Evolutionary conservation across 805 yeast species (phyloP).

Genomic region (Saccharomycopsis fodiens): DNA sequence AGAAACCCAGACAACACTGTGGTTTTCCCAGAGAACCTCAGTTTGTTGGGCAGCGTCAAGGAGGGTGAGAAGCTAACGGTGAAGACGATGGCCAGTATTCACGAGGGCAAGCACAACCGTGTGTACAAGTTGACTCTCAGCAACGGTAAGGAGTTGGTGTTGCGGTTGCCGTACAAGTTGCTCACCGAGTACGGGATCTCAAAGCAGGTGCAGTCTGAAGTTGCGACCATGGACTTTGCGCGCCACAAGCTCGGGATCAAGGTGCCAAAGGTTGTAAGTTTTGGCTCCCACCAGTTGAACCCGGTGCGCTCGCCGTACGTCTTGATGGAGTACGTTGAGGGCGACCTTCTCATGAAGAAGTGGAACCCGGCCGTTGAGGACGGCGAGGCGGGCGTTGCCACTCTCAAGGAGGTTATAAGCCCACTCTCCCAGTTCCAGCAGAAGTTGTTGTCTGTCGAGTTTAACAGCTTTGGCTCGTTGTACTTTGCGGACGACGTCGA

Average conservation of each 20-base stretch:
- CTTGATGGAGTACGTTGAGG: slow-evolving; percentile 71
- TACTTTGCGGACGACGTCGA: slow-evolving; percentile 69
- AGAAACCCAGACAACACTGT: slow-evolving; percentile 34
- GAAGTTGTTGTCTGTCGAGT: slow-evolving; percentile 45
- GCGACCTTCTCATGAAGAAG: slow-evolving; percentile 74
- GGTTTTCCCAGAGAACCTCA: slow-evolving; percentile 43
- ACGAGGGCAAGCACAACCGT: slow-evolving; percentile 93
- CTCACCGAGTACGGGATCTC: slow-evolving; percentile 59
- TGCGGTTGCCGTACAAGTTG: slow-evolving; percentile 80
- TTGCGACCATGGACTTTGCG: slow-evolving; percentile 86
- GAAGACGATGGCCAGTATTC: slow-evolving; percentile 72
- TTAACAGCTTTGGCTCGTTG: slow-evolving; percentile 73
- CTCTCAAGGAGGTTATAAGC: slow-evolving; percentile 53
- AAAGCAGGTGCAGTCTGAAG: slow-evolving; percentile 76
- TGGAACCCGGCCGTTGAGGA: slow-evolving; percentile 83
- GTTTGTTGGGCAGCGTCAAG: slow-evolving; percentile 37
- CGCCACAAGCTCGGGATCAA: slow-evolving; percentile 52
- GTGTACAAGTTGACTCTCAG: slow-evolving; percentile 66
- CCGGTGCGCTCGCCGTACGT: slow-evolving; percentile 67
- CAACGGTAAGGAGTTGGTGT: slow-evolving; percentile 52
- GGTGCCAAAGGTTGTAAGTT: slow-evolving; percentile 67
- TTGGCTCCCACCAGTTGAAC: slow-evolving; percentile 55
- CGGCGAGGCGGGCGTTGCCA: slow-evolving; percentile 36
- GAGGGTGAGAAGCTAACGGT: slow-evolving; percentile 35
- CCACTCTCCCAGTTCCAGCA: slow-evolving; percentile 66